phyloP scores from a whole-genome alignment of 768 basidiomycete genomes.

The Melanogaster broomeanus region DNA sequence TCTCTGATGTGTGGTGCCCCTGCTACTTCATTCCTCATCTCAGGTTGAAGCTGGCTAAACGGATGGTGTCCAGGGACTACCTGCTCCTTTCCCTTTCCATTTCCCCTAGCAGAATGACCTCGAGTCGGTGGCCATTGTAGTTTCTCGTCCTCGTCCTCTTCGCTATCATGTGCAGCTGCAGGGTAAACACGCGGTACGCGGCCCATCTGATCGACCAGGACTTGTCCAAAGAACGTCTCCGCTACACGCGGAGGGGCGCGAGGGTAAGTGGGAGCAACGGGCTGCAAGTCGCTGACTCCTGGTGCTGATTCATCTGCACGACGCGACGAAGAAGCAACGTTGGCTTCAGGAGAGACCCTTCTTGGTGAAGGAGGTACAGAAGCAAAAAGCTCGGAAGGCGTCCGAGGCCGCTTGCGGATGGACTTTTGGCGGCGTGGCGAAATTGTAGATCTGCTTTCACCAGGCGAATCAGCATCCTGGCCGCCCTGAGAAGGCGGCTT shows the following conservation, averaged over 20 bases:
- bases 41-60: conserved; percentile 14
- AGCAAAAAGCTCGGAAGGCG: conserved; percentile 15
- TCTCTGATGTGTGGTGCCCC: neutral
- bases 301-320: neutral
- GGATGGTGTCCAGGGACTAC: conserved; percentile 7
- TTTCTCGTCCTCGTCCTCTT: neutral
- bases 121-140: conserved; percentile 18
- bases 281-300: neutral
- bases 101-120: neutral
- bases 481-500: neutral
- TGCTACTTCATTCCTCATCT: neutral
- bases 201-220: conserved; percentile 20
- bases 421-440: conserved; percentile 3
- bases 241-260: conserved; percentile 26
- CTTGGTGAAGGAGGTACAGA: conserved; percentile 17
- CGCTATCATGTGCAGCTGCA: neutral
- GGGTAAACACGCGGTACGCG: conserved; percentile 9
- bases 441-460: neutral
- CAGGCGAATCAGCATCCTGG: neutral
- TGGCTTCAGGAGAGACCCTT: neutral
- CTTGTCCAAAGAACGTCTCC: conserved; percentile 14
- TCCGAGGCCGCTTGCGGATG: conserved; percentile 8
- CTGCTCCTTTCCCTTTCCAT: neutral
- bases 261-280: neutral
- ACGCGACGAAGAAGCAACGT: neutral